A percentile compares a stretch with the other conserved stretches of the same genome.
Evolutionary conservation across 2,329 filamentous ascomycete genomes (phyloP).

Genomic region (Alternaria brassicicola): DNA sequence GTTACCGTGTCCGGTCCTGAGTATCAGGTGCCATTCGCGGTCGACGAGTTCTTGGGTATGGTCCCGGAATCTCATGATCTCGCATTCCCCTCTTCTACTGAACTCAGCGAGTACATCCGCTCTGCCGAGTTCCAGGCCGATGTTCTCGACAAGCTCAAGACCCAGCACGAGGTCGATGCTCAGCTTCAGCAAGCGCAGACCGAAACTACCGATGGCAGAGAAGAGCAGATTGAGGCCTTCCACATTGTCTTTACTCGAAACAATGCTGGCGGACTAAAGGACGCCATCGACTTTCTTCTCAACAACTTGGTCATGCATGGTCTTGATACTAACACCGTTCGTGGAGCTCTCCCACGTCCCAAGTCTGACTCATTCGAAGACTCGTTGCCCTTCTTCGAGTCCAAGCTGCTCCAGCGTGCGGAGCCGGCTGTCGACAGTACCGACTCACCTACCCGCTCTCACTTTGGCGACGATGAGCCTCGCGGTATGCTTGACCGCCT

Average conservation of each 20-base stretch:
- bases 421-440: conserved; percentile 75
- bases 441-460: conserved; percentile 86
- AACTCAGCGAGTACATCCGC: conserved; percentile 80
- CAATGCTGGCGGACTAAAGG: conserved; percentile 92
- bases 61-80: conserved; percentile 96
- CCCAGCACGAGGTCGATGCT: conserved; percentile 89
- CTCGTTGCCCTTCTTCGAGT: conserved; percentile 94
- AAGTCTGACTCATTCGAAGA: conserved; percentile 99
- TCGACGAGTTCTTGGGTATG: conserved; percentile 96
- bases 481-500: conserved; percentile 84
- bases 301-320: conserved; percentile 83
- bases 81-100: conserved; percentile 75
- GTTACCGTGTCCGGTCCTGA: conserved; percentile 95
- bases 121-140: conserved; percentile 82
- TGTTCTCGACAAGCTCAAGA: conserved; percentile 81
- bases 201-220: conserved; percentile 50
- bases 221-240: conserved; percentile 53
- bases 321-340: conserved; percentile 82
- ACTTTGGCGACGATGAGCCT: conserved; percentile 84
- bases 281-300: conserved; percentile 93
- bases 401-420: conserved; percentile 92
- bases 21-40: conserved; percentile 96
- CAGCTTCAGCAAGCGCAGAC: conserved; percentile 64
- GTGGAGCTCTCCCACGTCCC: conserved; percentile 94
- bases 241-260: conserved; percentile 82